phyloP scores from a whole-genome alignment of 2,329 filamentous ascomycete species.

The Fusarium torreyae region DNA sequence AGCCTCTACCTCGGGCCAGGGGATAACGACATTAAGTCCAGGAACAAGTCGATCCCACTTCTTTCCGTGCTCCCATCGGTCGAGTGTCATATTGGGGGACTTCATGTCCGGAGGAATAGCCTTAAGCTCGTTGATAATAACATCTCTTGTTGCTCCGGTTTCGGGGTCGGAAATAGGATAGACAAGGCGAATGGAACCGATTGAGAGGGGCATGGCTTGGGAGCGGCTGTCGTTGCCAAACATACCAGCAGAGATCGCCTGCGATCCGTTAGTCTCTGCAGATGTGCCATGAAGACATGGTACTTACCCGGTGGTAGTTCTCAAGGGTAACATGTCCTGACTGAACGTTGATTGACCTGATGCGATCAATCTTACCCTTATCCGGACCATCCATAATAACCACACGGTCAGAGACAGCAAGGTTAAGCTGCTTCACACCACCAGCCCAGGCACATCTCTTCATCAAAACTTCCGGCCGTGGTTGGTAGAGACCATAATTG shows the following conservation, averaged over 20 bases:
- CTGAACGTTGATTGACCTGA: slow-evolving; percentile 69
- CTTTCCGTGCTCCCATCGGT: slow-evolving; percentile 59
- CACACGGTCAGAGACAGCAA: slow-evolving; percentile 82
- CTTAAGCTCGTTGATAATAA: slow-evolving; percentile 81
- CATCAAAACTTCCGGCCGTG: slow-evolving; percentile 56
- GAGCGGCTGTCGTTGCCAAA: slow-evolving; percentile 52
- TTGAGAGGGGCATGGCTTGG: slow-evolving; percentile 68
- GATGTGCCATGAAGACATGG: background rate
- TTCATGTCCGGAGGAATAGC: slow-evolving; percentile 65
- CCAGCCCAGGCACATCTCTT: slow-evolving; percentile 70
- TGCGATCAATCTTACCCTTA: slow-evolving; percentile 86
- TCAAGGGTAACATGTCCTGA: slow-evolving; percentile 73
- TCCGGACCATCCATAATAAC: slow-evolving; percentile 84
- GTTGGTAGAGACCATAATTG: slow-evolving; percentile 50
- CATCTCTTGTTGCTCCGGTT: slow-evolving; percentile 78
- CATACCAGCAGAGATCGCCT: slow-evolving; percentile 52
- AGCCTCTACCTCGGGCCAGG: slow-evolving; percentile 76
- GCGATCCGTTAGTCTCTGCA: slow-evolving; percentile 2
- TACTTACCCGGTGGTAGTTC: slow-evolving; percentile 74
- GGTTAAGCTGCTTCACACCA: slow-evolving; percentile 69
- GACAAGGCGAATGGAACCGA: slow-evolving; percentile 85
- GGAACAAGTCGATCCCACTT: slow-evolving; percentile 74
- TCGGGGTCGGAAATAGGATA: slow-evolving; percentile 78
- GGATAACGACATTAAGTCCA: slow-evolving; percentile 80
- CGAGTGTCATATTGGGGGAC: slow-evolving; percentile 59